phyloP scores from a whole-genome alignment of 1,284 basidiomycete genomes.

The Ustilago cynodontis region DNA sequence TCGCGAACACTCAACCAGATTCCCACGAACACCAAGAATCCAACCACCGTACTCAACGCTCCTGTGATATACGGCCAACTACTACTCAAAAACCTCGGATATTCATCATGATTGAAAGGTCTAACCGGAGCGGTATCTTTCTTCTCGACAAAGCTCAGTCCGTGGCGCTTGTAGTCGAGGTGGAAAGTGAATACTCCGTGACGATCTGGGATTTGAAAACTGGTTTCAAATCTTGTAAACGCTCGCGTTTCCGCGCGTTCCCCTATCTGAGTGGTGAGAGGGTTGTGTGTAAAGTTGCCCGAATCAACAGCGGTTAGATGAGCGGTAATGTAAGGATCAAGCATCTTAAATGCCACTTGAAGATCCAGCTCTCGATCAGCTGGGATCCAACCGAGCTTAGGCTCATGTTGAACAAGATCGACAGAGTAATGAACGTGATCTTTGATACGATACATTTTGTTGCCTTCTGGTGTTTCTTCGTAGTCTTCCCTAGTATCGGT shows the following conservation, averaged over 20 bases:
- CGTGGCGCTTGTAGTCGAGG: slow-evolving; percentile 86
- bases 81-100: slow-evolving; percentile 90
- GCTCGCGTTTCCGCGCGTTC: slow-evolving; percentile 11
- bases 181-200: slow-evolving; percentile 98
- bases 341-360: slow-evolving; percentile 96
- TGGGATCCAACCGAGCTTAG: slow-evolving; percentile 78
- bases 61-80: slow-evolving; percentile 95
- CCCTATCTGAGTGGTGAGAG: slow-evolving; percentile 17
- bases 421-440: slow-evolving; percentile 81
- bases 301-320: slow-evolving; percentile 36
- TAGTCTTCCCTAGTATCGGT: slow-evolving; percentile 62
- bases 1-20: slow-evolving; percentile 77
- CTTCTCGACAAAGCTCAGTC: slow-evolving; percentile 79
- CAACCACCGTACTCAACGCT: slow-evolving; percentile 85
- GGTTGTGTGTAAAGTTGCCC: slow-evolving; percentile 14
- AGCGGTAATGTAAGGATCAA: slow-evolving; percentile 77
- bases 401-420: slow-evolving; percentile 77
- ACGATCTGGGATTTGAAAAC: slow-evolving; percentile 88
- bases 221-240: slow-evolving; percentile 76
- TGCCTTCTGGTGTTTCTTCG: slow-evolving; percentile 71
- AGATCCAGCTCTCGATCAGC: slow-evolving; percentile 80
- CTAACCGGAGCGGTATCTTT: slow-evolving; percentile 86
- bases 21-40: slow-evolving; percentile 84
- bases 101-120: slow-evolving; percentile 92
- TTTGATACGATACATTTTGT: slow-evolving; percentile 85